A percentile compares a stretch with the other conserved stretches of the same genome.
Evolutionary conservation across 148 eudicot genomes (phyloP).

Genomic region (Pharnaceum exiguum): DNA sequence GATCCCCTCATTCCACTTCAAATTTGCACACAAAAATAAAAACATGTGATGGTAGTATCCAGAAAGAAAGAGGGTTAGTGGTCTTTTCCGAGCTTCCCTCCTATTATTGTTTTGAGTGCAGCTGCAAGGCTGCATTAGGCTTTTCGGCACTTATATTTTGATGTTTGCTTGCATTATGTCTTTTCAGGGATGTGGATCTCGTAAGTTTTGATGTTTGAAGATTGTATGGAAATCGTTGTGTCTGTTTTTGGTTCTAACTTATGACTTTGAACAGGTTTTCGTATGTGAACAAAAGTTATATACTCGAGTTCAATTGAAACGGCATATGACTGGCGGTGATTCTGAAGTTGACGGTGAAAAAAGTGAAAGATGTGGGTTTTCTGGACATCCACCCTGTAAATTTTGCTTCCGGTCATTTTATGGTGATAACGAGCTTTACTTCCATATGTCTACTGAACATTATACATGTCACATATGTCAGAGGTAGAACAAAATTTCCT

Average conservation of each 20-base stretch:
- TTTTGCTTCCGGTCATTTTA: conserved; percentile 80
- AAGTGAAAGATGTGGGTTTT: conserved; percentile 94
- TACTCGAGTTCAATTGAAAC: conserved; percentile 62
- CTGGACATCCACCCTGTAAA: conserved; percentile 84
- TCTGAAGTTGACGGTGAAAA: conserved; percentile 81
- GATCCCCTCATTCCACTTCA: not conserved
- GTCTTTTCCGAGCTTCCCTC: too few species aligned
- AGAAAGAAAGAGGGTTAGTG: too few species aligned
- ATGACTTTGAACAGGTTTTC: conserved; percentile 56
- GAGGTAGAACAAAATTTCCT: conserved; percentile 46
- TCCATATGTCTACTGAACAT: conserved; percentile 82
- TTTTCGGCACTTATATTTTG: too few species aligned
- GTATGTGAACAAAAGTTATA: conserved; percentile 90
- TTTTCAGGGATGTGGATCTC: too few species aligned
- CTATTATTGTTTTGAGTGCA: too few species aligned
- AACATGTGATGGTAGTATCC: too few species aligned
- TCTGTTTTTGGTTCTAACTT: not conserved
- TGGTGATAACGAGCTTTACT: conserved; percentile 86
- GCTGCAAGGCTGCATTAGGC: too few species aligned
- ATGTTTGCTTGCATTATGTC: too few species aligned
- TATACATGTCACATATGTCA: conserved; percentile 83
- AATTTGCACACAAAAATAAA: too few species aligned
- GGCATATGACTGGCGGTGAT: conserved; percentile 68
- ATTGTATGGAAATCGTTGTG: not conserved
- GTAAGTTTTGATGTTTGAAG: too few species aligned